These are phyloP conservation scores for Chenopodium suecicum DNA, from an alignment of 148 eudicot genomes.

Conservation along the genomic window DNA sequence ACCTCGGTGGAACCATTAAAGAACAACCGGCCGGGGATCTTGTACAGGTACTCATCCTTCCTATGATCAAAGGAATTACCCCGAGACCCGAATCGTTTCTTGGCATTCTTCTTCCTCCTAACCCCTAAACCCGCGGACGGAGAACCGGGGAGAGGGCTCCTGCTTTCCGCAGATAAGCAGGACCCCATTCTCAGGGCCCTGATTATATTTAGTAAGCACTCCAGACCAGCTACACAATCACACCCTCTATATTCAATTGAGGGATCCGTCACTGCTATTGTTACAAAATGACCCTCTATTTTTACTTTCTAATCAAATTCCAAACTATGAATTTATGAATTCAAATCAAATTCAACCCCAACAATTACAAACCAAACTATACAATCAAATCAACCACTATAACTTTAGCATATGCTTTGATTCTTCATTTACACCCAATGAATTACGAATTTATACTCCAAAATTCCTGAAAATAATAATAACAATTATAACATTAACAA, in stretches of 20 bases:
- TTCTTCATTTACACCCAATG: constrained; percentile 1
- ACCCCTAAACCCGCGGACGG: constrained; percentile 45
- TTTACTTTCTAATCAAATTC: background rate
- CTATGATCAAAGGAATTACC: constrained; percentile 60
- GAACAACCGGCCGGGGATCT: constrained; percentile 66
- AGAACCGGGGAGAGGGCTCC: constrained; percentile 77
- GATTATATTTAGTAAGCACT: constrained; percentile 76
- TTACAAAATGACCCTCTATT: background rate
- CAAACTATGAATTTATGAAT: background rate
- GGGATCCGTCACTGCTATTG: constrained; percentile 58
- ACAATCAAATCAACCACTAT: background rate
- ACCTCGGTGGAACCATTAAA: constrained; percentile 65
- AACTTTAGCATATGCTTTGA: background rate
- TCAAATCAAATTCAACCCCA: background rate
- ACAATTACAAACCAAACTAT: background rate
- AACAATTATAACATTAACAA: too few species aligned
- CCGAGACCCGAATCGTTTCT: constrained; percentile 53
- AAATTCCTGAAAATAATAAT: too few species aligned
- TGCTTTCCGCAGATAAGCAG: constrained; percentile 89
- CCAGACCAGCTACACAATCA: constrained; percentile 73
- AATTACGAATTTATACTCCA: background rate
- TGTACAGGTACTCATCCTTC: constrained; percentile 68
- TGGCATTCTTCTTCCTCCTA: constrained; percentile 56
- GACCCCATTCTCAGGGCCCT: constrained; percentile 99
- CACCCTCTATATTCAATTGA: constrained; percentile 47